phyloP scores from a whole-genome alignment of 2,329 filamentous ascomycete genomes.

The Trichoderma hamatum region DNA sequence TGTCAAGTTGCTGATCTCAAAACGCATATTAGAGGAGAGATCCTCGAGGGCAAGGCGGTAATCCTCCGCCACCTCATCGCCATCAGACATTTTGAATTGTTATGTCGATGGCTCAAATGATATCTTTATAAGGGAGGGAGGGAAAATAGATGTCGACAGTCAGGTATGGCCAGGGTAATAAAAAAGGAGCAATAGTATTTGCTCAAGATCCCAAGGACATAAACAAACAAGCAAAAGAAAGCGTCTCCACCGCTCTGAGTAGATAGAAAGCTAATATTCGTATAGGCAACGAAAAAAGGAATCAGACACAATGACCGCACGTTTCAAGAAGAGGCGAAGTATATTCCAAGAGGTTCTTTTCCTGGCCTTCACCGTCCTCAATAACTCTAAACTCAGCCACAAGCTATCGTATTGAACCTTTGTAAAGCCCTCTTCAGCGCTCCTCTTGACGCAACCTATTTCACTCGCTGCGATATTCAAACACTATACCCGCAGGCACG shows the following conservation, averaged over 20 bases:
- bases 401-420: conserved; percentile 34
- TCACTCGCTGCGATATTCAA: conserved; percentile 19
- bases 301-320: conserved; percentile 32
- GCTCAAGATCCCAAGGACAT: background rate
- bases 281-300: conserved; percentile 18
- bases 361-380: conserved; percentile 31
- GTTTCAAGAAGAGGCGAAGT: conserved; percentile 34
- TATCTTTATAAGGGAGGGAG: conserved; percentile 15
- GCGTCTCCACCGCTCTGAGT: conserved; percentile 1
- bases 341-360: conserved; percentile 38
- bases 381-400: conserved; percentile 34
- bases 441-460: conserved; percentile 29
- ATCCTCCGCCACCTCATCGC: conserved; percentile 90
- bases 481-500: conserved; percentile 24
- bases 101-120: conserved; percentile 18
- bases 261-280: conserved; percentile 12
- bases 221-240: conserved; percentile 5
- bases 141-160: background rate
- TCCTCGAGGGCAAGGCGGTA: conserved; percentile 93
- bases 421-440: conserved; percentile 31
- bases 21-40: conserved; percentile 84
- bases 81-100: conserved; percentile 51
- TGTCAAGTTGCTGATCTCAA: conserved; percentile 96
- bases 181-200: background rate
- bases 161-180: conserved; percentile 1